These are phyloP conservation scores for Ophiosphaerella korrae DNA, from an alignment of 2,329 filamentous ascomycete genomes.

Conservation along the genomic window DNA sequence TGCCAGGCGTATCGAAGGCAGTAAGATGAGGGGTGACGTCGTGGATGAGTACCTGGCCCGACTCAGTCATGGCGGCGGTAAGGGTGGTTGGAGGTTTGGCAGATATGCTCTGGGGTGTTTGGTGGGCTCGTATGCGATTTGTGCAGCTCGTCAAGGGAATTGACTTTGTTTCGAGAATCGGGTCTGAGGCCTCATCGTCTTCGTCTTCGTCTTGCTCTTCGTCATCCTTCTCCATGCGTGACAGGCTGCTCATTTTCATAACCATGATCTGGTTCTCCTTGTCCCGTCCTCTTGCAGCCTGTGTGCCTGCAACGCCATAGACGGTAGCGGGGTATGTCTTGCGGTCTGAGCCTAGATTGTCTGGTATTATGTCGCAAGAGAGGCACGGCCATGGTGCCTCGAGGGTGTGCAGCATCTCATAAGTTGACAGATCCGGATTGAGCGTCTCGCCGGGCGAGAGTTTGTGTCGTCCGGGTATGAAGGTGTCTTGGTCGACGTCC, in stretches of 20 bases:
- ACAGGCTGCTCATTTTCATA: conserved; percentile 92
- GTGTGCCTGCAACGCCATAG: conserved; percentile 93
- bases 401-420: conserved; percentile 95
- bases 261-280: conserved; percentile 94
- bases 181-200: conserved; percentile 76
- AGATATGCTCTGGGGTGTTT: conserved; percentile 73
- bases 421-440: conserved; percentile 88
- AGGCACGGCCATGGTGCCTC: conserved; percentile 96
- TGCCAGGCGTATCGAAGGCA: conserved; percentile 88
- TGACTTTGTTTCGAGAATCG: conserved; percentile 88
- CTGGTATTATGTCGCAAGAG: conserved; percentile 89
- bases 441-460: conserved; percentile 89
- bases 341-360: conserved; percentile 84
- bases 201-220: conserved; percentile 69
- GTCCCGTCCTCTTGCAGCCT: conserved; percentile 75
- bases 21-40: conserved; percentile 88
- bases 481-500: conserved; percentile 92
- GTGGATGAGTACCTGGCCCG: conserved; percentile 86
- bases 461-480: conserved; percentile 93
- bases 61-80: conserved; percentile 91
- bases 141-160: conserved; percentile 87
- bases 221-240: conserved; percentile 81
- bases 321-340: conserved; percentile 94
- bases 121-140: conserved; percentile 89
- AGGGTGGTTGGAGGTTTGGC: conserved; percentile 78